Evolutionary conservation across 1,284 basidiomycete genomes (phyloP), one percentile per base, ranked within the genome.

Genomic region (Ustilago bromivora): DNA sequence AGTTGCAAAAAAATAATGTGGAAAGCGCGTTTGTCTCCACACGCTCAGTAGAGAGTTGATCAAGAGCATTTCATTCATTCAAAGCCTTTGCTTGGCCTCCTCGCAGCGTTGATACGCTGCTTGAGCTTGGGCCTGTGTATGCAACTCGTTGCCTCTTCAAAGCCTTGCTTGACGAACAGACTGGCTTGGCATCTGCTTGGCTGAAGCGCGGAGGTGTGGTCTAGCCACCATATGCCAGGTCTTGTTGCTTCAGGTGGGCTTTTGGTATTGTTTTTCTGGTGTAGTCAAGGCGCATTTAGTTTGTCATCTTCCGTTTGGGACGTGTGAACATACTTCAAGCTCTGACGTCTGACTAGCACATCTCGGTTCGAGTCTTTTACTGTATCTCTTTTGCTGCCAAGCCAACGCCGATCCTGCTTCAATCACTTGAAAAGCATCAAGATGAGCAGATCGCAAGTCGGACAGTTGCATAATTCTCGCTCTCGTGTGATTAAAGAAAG

Each of bases 401-500:
- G 43, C 43, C n/a, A 46, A 46, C 43, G 43, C n/a, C 43, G 43
- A 46, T 28, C 49, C 46, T 51, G 6, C n/a, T 36, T 46, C 13
- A 10, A 51, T 8, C 15, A 7, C 49, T 28, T 28, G 23, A 4
- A 32, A 51, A 32, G 49, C 23, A 51, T 32, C 49, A 51, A 31
- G 28, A 51, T 51, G 49, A 51, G 49, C 28, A 51, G 54, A 57
- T 40, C 58, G 34, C 55, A 61, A 54, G 54, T 53, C 54, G 41
- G 55, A 55, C 31, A 40, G 41, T 63, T 49, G 47, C 60, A 36
- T 35, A 38, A 32, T 31, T 47, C 32, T 35, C n/a, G 35, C 43
- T 46, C 59, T 57, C 49, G 55, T 66, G 69, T 71, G 69, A 71
- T 63, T 17, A 11, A 57, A 57, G 41, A 51, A 49, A 54, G 62